Evolutionary conservation across 2,329 filamentous ascomycete genomes (phyloP).

Genomic region (Magnaporthales sp.): DNA sequence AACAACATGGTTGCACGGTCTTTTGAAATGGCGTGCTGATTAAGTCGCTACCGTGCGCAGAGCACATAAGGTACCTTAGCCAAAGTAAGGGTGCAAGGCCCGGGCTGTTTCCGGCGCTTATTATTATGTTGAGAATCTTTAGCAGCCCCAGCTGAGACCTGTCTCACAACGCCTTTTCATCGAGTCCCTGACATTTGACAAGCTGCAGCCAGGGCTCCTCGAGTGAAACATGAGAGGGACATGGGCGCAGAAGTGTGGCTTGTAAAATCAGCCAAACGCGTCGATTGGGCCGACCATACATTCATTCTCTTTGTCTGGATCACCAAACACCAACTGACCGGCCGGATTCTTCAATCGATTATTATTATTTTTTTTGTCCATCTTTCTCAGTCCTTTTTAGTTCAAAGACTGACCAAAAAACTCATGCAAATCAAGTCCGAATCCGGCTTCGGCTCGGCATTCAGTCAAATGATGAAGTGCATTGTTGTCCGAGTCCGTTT

Average conservation of each 20-base stretch:
- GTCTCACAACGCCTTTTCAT: neutral
- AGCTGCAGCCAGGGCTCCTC: neutral
- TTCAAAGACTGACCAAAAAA: neutral
- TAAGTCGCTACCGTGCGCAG: neutral
- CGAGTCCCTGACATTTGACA: too few species aligned
- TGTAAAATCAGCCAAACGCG: neutral
- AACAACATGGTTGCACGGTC: too few species aligned
- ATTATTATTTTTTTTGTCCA: neutral
- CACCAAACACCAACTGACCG: neutral
- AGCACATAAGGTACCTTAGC: neutral
- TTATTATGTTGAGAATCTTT: neutral
- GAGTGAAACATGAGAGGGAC: neutral
- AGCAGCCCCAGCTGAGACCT: neutral
- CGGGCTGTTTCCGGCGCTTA: neutral
- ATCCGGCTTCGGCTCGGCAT: neutral
- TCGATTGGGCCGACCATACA: neutral
- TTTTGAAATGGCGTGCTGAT: neutral
- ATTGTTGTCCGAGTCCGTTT: neutral
- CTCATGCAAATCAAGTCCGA: neutral
- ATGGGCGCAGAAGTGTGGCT: neutral
- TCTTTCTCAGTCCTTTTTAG: neutral
- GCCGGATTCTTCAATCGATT: neutral
- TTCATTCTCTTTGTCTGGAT: neutral
- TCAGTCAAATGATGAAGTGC: neutral
- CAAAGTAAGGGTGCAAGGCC: neutral